phyloP scores from a whole-genome alignment of 2,329 filamentous ascomycete genomes.

The Ascochyta koolunga region DNA sequence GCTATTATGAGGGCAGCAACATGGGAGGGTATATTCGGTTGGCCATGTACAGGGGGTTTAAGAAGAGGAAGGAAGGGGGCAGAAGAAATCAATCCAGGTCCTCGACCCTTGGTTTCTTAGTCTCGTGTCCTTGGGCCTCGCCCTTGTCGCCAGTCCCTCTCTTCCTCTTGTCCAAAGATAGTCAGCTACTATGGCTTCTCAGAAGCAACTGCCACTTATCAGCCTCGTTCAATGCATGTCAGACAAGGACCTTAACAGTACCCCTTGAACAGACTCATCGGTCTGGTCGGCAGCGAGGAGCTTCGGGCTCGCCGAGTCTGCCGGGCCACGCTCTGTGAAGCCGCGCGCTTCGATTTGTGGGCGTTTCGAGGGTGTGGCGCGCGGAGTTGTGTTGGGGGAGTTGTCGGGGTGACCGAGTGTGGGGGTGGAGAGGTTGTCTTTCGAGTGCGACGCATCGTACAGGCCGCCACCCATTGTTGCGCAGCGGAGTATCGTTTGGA shows the following conservation, averaged over 20 bases:
- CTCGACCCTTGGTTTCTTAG: conserved; percentile 9
- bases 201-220: conserved; percentile 17
- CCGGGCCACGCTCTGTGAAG: conserved; percentile 69
- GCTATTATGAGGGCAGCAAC: too few species aligned
- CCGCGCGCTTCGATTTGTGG: conserved; percentile 66
- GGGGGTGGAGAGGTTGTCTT: conserved; percentile 35
- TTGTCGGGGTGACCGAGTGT: conserved; percentile 29
- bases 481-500: conserved; percentile 96
- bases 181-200: conserved; percentile 20
- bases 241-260: conserved; percentile 38
- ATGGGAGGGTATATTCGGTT: not conserved
- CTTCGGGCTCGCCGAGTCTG: conserved; percentile 65
- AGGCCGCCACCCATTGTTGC: conserved; percentile 86
- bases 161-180: conserved; percentile 21
- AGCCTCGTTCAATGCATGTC: conserved; percentile 10
- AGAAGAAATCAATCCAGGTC: not conserved
- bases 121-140: not conserved
- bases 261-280: conserved; percentile 67
- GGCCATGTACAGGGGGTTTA: not conserved
- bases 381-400: conserved; percentile 12
- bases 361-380: conserved; percentile 42
- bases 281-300: conserved; percentile 65
- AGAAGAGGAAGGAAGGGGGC: not conserved
- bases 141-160: not conserved
- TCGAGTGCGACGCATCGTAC: conserved; percentile 68